These are phyloP conservation scores for Pythium aristosporum DNA, from an alignment of 352 stramenopile species.

Conservation along the genomic window DNA sequence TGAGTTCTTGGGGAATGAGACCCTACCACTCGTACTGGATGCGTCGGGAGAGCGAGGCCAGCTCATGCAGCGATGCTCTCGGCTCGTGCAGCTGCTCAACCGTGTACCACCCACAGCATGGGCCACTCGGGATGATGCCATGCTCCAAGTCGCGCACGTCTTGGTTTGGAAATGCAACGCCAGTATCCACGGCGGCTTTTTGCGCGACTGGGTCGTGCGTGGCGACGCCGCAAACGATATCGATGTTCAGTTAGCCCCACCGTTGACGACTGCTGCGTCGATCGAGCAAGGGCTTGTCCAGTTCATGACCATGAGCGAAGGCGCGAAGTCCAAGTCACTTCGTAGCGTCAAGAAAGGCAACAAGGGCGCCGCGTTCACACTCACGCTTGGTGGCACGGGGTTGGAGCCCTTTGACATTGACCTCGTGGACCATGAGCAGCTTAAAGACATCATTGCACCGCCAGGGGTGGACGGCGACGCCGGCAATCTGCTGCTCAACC, in stretches of 20 bases:
- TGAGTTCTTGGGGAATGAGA: conserved; percentile 5
- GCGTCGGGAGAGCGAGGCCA: conserved; percentile 22
- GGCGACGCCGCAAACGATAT: conserved; percentile 32
- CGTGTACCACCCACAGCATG: conserved; percentile 14
- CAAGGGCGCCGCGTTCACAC: conserved; percentile 1
- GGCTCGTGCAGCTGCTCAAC: conserved; percentile 18
- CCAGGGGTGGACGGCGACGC: conserved; percentile 29
- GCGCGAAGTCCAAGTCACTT: neutral
- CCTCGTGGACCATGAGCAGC: conserved; percentile 17
- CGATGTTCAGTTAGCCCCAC: conserved; percentile 25
- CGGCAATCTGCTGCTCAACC: conserved; percentile 28
- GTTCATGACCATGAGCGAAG: conserved; percentile 6
- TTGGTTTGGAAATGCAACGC: conserved; percentile 24
- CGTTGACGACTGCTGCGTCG: conserved; percentile 8
- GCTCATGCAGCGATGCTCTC: conserved; percentile 24
- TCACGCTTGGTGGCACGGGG: neutral
- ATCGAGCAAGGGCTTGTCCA: conserved; percentile 8
- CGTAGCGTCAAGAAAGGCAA: neutral
- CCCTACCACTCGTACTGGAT: conserved; percentile 20
- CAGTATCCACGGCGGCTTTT: conserved; percentile 27
- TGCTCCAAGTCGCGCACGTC: conserved; percentile 28
- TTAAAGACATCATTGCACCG: neutral
- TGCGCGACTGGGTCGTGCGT: conserved; percentile 33
- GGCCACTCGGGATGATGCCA: conserved; percentile 25
- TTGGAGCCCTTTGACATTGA: conserved; percentile 25